Evolutionary conservation across 345 rosid genomes (phyloP).

Genomic region (Syzygium aromaticum): DNA sequence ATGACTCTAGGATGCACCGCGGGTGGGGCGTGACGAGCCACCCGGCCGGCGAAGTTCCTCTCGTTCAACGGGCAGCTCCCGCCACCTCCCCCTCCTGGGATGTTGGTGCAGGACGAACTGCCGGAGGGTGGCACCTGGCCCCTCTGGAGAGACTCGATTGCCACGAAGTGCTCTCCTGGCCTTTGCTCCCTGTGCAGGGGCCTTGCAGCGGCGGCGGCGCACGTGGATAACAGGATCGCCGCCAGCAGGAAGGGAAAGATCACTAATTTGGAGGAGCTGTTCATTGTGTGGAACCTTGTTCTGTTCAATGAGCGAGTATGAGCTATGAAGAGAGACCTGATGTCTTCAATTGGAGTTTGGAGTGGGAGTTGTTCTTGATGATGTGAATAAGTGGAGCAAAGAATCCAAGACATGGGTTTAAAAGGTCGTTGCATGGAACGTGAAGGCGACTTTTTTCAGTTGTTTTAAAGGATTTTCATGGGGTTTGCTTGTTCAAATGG

Average conservation of each 20-base stretch:
- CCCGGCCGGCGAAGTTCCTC: conserved; percentile 12
- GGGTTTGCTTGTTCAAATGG: not conserved
- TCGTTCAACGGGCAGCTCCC: conserved; percentile 5
- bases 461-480: not conserved
- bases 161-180: not conserved
- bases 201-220: not conserved
- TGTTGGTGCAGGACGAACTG: conserved; percentile 4
- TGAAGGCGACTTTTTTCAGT: too few species aligned
- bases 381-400: not conserved
- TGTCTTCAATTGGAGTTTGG: not conserved
- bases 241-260: not conserved
- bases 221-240: not conserved
- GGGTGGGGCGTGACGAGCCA: not conserved
- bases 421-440: not conserved
- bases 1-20: not conserved
- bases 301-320: not conserved
- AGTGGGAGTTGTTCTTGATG: not conserved
- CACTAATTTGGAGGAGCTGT: not conserved
- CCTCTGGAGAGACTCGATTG: conserved; percentile 5
- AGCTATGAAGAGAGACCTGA: not conserved
- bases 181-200: not conserved
- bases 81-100: conserved; percentile 11
- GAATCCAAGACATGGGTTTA: not conserved
- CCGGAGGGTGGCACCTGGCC: conserved; percentile 7
- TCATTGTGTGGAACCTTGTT: not conserved